Percentiles rank a stretch among this genome's conserved stretches.
Conservation (phyloP, 495 filamentous ascomycete species). For the Aspergillus leporis region DNA sequence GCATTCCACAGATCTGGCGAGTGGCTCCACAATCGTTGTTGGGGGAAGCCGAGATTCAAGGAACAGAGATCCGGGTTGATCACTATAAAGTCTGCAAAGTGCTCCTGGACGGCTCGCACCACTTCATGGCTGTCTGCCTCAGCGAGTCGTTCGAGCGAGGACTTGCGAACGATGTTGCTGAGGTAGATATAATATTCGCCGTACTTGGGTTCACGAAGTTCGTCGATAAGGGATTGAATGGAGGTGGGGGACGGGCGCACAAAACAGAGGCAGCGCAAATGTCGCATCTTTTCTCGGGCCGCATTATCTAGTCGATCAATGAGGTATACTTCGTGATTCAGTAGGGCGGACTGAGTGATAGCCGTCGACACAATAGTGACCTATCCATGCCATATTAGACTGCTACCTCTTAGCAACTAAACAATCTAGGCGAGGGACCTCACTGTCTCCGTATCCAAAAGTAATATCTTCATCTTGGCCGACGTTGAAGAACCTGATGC, state of each 20-base stretch:
- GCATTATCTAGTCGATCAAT: slow-evolving; percentile 92
- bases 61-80: slow-evolving; percentile 94
- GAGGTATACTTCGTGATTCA: slow-evolving; percentile 96
- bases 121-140: slow-evolving; percentile 99
- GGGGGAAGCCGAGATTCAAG: slow-evolving; percentile 71
- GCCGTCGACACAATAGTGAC: slow-evolving; percentile 90
- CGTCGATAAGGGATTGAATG: slow-evolving; percentile 90
- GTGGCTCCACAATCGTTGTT: slow-evolving; percentile 71
- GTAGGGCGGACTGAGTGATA: slow-evolving; percentile 91
- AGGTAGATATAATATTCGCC: slow-evolving; percentile 97
- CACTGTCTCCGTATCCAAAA: slow-evolving; percentile 93
- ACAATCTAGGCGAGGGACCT: slow-evolving; percentile 32
- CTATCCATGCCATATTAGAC: slow-evolving; percentile 38
- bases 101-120: slow-evolving; percentile 86
- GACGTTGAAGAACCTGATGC: slow-evolving; percentile 65
- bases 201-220: slow-evolving; percentile 94
- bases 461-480: slow-evolving; percentile 97
- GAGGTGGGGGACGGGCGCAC: slow-evolving; percentile 88
- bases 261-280: slow-evolving; percentile 91
- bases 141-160: slow-evolving; percentile 87
- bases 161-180: slow-evolving; percentile 96
- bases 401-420: background rate
- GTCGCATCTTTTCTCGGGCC: slow-evolving; percentile 95
- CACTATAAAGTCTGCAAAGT: slow-evolving; percentile 93
- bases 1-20: slow-evolving; percentile 87